phyloP scores from a whole-genome alignment of 441 rosid species.

The Syzygium malaccense region DNA sequence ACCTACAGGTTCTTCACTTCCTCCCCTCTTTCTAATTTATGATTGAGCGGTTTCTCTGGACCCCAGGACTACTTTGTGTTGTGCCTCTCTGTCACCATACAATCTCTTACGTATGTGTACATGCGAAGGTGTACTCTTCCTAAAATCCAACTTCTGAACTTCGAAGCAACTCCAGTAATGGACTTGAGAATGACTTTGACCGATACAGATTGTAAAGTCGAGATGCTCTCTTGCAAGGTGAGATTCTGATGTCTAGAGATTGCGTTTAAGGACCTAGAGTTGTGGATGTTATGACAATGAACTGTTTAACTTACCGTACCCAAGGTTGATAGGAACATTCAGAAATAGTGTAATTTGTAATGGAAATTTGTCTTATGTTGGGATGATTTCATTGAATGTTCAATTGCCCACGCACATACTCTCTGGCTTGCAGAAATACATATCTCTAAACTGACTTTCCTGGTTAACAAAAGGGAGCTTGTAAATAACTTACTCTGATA shows the following conservation, averaged over 20 bases:
- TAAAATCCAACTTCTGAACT: slow-evolving; percentile 51
- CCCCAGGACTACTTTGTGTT: neutral
- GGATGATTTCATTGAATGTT: neutral
- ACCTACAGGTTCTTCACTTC: slow-evolving; percentile 32
- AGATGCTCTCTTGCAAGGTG: slow-evolving; percentile 82
- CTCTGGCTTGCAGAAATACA: neutral
- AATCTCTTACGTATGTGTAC: neutral
- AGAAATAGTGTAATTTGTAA: neutral
- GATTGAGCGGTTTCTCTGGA: neutral
- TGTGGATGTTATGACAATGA: neutral
- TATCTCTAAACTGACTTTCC: neutral
- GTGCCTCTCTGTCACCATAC: slow-evolving; percentile 1
- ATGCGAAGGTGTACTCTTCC: slow-evolving; percentile 63
- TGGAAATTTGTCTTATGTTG: neutral
- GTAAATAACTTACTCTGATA: neutral
- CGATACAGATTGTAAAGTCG: slow-evolving; percentile 52
- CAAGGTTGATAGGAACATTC: neutral
- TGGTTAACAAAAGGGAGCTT: neutral
- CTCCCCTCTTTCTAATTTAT: neutral
- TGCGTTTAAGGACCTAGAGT: neutral
- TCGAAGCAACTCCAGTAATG: slow-evolving; percentile 66
- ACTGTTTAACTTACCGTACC: neutral
- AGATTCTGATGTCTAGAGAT: slow-evolving; percentile 1
- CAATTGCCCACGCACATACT: neutral
- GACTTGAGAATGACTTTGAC: slow-evolving; percentile 62